Conservation (phyloP, 345 rosid genomes). For the Bretschneidera sinensis region DNA sequence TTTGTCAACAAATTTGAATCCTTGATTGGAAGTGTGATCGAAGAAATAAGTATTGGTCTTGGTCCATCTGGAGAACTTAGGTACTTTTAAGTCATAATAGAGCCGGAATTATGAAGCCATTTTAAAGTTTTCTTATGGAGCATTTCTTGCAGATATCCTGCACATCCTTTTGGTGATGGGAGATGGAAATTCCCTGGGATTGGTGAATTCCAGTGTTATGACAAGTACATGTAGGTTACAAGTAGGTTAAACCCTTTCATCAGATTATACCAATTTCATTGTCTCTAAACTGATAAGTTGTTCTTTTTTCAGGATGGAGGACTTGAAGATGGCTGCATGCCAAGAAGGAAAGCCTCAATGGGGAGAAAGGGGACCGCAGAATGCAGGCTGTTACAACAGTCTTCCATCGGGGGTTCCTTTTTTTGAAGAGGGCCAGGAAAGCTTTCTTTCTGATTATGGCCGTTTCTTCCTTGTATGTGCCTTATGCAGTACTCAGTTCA, state of each 20-base stretch:
- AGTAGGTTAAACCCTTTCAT: constrained; percentile 16
- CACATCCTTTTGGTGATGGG: constrained; percentile 61
- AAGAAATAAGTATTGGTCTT: constrained; percentile 66
- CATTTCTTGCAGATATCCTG: constrained; percentile 47
- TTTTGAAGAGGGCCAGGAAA: constrained; percentile 61
- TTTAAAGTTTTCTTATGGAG: constrained; percentile 17
- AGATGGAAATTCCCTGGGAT: constrained; percentile 72
- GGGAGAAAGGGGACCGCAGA: constrained; percentile 55
- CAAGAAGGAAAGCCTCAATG: constrained; percentile 60
- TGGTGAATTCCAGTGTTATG: constrained; percentile 74
- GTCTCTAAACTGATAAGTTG: constrained; percentile 11
- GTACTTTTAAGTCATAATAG: constrained; percentile 26
- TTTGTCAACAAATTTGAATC: constrained; percentile 46
- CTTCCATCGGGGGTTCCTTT: constrained; percentile 52
- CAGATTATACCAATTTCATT: constrained; percentile 1
- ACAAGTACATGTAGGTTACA: constrained; percentile 62
- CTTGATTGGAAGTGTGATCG: constrained; percentile 49
- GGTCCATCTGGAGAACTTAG: constrained; percentile 71
- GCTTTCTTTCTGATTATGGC: constrained; percentile 65
- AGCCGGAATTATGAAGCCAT: constrained; percentile 12
- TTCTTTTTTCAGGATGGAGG: constrained; percentile 52
- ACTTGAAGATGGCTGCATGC: constrained; percentile 58
- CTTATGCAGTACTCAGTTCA: background rate
- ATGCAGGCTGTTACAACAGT: constrained; percentile 61
- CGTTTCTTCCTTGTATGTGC: constrained; percentile 60